Conservation (phyloP, 805 yeast genomes). For the Starmerella apis region DNA sequence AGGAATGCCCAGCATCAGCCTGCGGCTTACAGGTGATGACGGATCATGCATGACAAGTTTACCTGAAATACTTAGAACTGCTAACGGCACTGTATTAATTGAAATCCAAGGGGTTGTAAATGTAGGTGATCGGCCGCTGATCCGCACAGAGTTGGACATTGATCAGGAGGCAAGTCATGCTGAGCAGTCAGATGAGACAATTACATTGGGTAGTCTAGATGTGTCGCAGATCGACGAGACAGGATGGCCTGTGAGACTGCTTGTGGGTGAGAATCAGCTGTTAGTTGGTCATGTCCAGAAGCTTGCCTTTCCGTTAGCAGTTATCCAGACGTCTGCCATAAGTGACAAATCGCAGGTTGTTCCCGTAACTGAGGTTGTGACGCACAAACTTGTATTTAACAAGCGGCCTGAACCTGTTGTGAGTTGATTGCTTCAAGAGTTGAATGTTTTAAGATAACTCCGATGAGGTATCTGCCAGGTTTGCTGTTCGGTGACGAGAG, state of each 20-base stretch:
- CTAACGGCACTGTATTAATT: conserved; percentile 17
- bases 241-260: conserved; percentile 17
- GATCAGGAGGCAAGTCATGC: conserved; percentile 1
- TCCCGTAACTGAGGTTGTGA: conserved; percentile 18
- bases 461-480: no score
- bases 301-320: conserved; percentile 23
- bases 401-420: conserved; percentile 24
- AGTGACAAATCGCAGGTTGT: conserved; percentile 6
- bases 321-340: conserved; percentile 14
- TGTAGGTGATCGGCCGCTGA: conserved; percentile 19
- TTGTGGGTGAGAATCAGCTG: conserved; percentile 20
- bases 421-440: no score
- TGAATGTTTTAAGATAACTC: no score
- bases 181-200: neutral
- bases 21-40: conserved; percentile 3
- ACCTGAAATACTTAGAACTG: conserved; percentile 17
- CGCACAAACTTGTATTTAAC: conserved; percentile 20
- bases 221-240: conserved; percentile 12
- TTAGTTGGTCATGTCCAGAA: conserved; percentile 21
- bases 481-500: no score
- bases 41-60: neutral
- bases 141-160: conserved; percentile 20
- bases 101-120: conserved; percentile 23
- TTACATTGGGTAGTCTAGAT: conserved; percentile 20
- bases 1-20: conserved; percentile 13